These are phyloP conservation scores for Sphagnum tenellum DNA, from an alignment of 225 moss, liverwort and hornwort species.

Conservation along the genomic window DNA sequence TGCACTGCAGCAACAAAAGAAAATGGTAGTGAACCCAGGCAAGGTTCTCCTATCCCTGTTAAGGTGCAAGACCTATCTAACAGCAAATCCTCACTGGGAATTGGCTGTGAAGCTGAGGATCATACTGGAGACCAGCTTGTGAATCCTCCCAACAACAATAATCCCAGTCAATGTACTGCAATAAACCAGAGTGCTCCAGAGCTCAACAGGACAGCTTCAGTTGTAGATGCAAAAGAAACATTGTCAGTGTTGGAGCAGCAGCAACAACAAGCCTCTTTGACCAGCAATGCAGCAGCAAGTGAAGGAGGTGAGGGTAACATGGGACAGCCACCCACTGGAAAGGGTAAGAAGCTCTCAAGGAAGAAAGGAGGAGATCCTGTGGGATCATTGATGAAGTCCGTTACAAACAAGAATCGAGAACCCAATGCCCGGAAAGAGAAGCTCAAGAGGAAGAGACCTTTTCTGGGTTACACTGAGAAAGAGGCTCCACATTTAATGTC, in stretches of 20 bases:
- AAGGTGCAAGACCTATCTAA: no score
- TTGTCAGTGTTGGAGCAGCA: background rate
- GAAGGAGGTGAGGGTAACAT: background rate
- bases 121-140: no score
- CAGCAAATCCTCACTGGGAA: no score
- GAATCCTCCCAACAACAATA: no score
- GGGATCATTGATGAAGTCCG: background rate
- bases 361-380: background rate
- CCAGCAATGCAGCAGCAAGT: background rate
- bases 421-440: background rate
- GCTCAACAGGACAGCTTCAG: no score
- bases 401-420: no score
- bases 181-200: no score
- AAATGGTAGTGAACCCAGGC: background rate
- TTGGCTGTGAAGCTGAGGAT: no score
- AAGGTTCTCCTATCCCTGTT: no score
- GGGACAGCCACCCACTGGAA: background rate
- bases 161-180: no score
- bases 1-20: background rate
- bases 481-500: background rate
- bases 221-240: no score
- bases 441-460: constrained; percentile 1
- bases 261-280: background rate
- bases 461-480: background rate
- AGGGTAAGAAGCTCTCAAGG: constrained; percentile 1